Base-by-base conservation (phyloP, 208 protist genomes). In the Trypanosoma conorhini region DNA sequence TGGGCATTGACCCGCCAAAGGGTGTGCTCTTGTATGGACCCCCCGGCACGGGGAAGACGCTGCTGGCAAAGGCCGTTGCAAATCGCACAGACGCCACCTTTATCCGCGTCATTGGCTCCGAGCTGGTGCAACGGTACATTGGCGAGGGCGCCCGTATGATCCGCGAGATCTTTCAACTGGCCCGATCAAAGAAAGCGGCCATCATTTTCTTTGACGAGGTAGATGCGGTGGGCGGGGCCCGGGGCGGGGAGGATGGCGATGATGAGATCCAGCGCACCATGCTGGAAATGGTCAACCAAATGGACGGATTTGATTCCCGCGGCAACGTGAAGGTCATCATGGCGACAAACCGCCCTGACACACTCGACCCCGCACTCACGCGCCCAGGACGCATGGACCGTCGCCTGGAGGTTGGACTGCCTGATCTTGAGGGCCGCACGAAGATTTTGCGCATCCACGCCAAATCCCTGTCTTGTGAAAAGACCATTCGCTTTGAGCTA, bases 161-260 rank as follows among this genome's bases (percentile, higher is more conserved):
- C 28, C 91, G 99, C 60, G 99, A 99, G 80, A 89, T 99, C 19
- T 99, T 99, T 81, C 97, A 99, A 85, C 98, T 99, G 70, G 99
- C 99, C 5, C 81, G 99, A 38, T 96, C 93, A 3, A 99, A 99
- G 81, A 99, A 99, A 86, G 97, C 98, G 61, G 99, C 97, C 77
- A 99, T 99, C 67, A 99, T 99, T 74, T 99, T 99, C 82, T 99
- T 99, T 79, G 99, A 99, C 79, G 99, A 99, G 88, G 96, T 99
- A 30, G 99, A 99, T 78, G 99, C 99, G 24, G 98, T 99, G 62
- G 99, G 99, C 64, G 96, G 96, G 31, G 89, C 87, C 24, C 85
- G 96, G 40, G 94, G 88, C 60, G 86, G 88, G 21, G 86, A 85
- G 24, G 91, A 93, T 70, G 98, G 98, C 62, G 99, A 99, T 74